Evolutionary conservation across 2,329 filamentous ascomycete species (phyloP).

Genomic region (Lachnum nothofagi): DNA sequence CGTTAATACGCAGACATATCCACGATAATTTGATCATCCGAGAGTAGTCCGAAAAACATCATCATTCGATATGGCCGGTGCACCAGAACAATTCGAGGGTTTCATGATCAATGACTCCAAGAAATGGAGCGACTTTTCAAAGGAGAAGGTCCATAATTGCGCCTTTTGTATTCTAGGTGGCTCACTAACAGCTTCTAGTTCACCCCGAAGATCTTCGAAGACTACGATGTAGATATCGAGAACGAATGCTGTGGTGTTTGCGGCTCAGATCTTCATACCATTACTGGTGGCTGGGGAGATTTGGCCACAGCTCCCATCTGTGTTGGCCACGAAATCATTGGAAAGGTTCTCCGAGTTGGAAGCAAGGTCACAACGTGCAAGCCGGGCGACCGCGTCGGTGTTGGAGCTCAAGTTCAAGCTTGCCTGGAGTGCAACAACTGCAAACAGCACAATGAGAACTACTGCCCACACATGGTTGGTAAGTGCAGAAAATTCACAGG

Average conservation of each 20-base stretch:
- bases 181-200: conserved; percentile 10
- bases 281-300: conserved; percentile 48
- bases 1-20: no score
- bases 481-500: neutral
- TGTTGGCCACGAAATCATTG: conserved; percentile 48
- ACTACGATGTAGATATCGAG: conserved; percentile 81
- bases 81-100: conserved; percentile 53
- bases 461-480: conserved; percentile 24
- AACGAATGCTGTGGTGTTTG: conserved; percentile 76
- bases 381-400: conserved; percentile 47
- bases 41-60: no score
- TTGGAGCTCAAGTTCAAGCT: conserved; percentile 47
- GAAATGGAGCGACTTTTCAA: conserved; percentile 26
- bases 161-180: neutral
- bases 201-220: conserved; percentile 77
- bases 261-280: conserved; percentile 66
- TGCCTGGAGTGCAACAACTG: conserved; percentile 42
- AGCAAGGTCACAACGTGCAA: conserved; percentile 52
- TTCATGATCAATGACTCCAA: conserved; percentile 46
- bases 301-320: conserved; percentile 19
- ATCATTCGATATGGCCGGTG: conserved; percentile 30
- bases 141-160: conserved; percentile 19
- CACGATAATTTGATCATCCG: no score
- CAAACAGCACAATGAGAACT: conserved; percentile 25
- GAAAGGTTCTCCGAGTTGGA: conserved; percentile 45